Percentiles rank a stretch among this genome's conserved stretches.
Evolutionary conservation across 345 rosid genomes (phyloP).

Genomic region (Balakata baccata): DNA sequence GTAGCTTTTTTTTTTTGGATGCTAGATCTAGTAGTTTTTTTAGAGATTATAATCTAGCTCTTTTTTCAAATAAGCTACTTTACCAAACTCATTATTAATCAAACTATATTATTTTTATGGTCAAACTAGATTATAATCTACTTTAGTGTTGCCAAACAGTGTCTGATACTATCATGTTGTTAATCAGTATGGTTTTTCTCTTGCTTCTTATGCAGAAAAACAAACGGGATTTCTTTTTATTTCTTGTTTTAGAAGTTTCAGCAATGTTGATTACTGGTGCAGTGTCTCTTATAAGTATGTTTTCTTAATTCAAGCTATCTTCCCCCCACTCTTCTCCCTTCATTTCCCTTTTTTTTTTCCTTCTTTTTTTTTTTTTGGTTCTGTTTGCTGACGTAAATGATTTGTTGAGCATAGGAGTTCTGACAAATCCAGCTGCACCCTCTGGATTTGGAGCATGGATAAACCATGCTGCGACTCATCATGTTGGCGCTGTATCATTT

Average conservation of each 20-base stretch:
- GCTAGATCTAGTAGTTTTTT: no score
- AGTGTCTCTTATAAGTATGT: conserved; percentile 76
- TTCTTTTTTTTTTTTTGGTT: neutral
- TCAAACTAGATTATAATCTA: no score
- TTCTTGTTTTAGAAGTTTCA: conserved; percentile 78
- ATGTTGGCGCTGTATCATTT: conserved; percentile 68
- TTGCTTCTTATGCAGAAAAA: conserved; percentile 68
- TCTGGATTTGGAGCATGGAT: conserved; percentile 74
- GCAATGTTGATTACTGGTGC: conserved; percentile 92
- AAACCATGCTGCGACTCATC: conserved; percentile 48
- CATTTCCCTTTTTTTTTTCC: no score
- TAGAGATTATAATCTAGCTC: no score
- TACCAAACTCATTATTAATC: no score
- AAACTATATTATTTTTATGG: no score
- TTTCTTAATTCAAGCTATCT: conserved; percentile 8
- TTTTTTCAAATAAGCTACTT: no score
- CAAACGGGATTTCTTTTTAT: conserved; percentile 87
- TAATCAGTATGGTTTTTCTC: neutral
- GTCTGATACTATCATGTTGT: neutral
- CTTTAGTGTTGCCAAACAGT: no score
- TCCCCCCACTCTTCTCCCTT: neutral
- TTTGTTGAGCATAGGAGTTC: conserved; percentile 56
- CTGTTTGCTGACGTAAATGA: neutral
- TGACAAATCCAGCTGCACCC: conserved; percentile 75
- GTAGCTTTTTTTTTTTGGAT: no score